Base-by-base conservation (phyloP, 2,329 filamentous ascomycete species). In the Amauroascus niger region DNA sequence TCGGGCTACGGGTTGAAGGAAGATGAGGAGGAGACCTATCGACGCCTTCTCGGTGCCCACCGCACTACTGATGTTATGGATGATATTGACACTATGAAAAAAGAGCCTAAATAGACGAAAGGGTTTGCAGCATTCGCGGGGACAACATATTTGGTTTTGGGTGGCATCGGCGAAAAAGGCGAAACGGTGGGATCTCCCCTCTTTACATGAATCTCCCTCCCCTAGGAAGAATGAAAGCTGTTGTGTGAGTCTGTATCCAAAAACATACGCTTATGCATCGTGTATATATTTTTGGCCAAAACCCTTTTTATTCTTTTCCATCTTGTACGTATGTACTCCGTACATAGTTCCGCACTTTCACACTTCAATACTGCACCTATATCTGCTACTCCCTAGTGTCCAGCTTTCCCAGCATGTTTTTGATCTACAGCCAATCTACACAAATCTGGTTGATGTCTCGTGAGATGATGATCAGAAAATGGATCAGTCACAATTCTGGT, bases 1-100 rank as follows among this genome's bases (percentile, higher is more conserved):
- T 68, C 68, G 1, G 71, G 73, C 13, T 69, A 65, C 57, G 73
- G 73, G 5, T 61, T 75, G 50, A 73, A 73, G 55, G 69, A 71
- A 33, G 67, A 70, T 26, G 71, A 74, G 55, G 66, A 71, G 37
- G 57, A 64, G n/a, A 62, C 68, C 11, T 76, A 76, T 61, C 62
- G 66, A 35, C 55, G 62, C 30, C 58, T 67, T 37, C 60, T 72
- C 4, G 59, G 63, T 57, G 58, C 60, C 41, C 60, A 53, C 41
- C 50, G 45, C 11, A 47, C 51, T 6, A 40, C 44, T 33, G 24
- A 53, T 47, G 26, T 35, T 16, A 32, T 48, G 35, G 22, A 40
- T 14, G 37, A 53, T 53, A 53, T 53, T 24, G 49, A 46, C 30
- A 26, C 49, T 4, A 44, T 52, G 45, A 53, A 18, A 33, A 9